These are phyloP conservation scores for Phytophthora idaei DNA, from an alignment of 352 stramenopile species.

Conservation along the genomic window DNA sequence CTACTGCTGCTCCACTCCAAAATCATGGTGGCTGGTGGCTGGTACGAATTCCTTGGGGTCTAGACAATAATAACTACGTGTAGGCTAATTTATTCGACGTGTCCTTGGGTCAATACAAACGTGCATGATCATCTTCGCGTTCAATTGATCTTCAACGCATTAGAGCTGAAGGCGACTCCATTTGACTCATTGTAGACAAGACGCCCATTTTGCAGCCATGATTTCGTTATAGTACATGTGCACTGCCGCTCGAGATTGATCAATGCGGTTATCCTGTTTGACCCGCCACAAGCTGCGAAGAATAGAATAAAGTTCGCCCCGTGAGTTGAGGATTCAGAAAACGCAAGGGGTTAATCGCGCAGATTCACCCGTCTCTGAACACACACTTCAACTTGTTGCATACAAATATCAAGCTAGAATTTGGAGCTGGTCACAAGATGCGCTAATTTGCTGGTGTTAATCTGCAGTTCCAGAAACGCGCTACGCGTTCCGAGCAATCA, in stretches of 20 bases:
- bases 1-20: too few species aligned
- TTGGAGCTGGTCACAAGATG: neutral
- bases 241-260: too few species aligned
- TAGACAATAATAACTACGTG: too few species aligned
- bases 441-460: slow-evolving; percentile 8
- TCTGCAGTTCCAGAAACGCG: slow-evolving; percentile 16
- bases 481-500: slow-evolving; percentile 6
- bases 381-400: slow-evolving; percentile 22
- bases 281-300: too few species aligned
- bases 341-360: neutral
- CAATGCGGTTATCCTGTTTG: too few species aligned
- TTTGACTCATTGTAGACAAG: slow-evolving; percentile 17
- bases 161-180: slow-evolving; percentile 6
- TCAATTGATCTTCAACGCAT: neutral
- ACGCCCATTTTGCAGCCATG: neutral
- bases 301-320: too few species aligned
- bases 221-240: neutral
- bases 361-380: neutral
- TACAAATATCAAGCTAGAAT: slow-evolving; percentile 11
- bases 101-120: neutral
- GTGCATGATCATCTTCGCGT: slow-evolving; percentile 2
- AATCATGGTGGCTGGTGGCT: too few species aligned
- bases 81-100: slow-evolving; percentile 23
- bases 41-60: too few species aligned
- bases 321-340: neutral